Evolutionary conservation across 768 basidiomycete genomes (phyloP).

Genomic region (Auricularia sp.): DNA sequence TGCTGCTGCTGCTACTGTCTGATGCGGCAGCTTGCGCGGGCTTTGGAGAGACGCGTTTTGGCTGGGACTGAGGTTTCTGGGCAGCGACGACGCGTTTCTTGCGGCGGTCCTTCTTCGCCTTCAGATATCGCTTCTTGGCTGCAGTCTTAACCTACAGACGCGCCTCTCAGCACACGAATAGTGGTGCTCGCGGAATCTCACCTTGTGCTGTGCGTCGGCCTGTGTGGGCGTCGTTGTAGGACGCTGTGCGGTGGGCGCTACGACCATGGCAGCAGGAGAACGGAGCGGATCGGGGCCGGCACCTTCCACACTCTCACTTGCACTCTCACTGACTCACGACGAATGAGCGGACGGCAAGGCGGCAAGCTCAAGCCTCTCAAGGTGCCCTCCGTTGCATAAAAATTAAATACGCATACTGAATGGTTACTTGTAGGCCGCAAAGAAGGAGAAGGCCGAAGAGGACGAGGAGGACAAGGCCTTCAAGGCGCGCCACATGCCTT

Average conservation of each 20-base stretch:
- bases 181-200: too few relatives aligned
- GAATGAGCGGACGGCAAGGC: not conserved
- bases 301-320: too few relatives aligned
- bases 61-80: slow-evolving; percentile 17
- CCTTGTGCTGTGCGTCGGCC: too few relatives aligned
- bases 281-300: too few relatives aligned
- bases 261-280: too few relatives aligned
- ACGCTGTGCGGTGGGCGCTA: too few relatives aligned
- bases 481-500: not conserved
- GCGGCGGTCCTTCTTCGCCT: slow-evolving; percentile 57
- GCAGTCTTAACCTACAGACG: slow-evolving; percentile 46
- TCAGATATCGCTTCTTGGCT: slow-evolving; percentile 63
- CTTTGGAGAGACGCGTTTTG: slow-evolving; percentile 6
- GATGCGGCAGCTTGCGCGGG: slow-evolving; percentile 16
- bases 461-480: not conserved
- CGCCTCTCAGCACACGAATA: too few relatives aligned
- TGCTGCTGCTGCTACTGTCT: slow-evolving; percentile 12
- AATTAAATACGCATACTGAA: not conserved
- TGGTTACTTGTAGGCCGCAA: not conserved
- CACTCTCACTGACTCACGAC: not conserved
- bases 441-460: not conserved
- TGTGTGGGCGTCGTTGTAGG: too few relatives aligned
- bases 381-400: not conserved
- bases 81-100: slow-evolving; percentile 35
- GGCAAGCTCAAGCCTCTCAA: not conserved